Base-by-base conservation (phyloP, 345 rosid genomes). In the Eucalyptus rudis region DNA sequence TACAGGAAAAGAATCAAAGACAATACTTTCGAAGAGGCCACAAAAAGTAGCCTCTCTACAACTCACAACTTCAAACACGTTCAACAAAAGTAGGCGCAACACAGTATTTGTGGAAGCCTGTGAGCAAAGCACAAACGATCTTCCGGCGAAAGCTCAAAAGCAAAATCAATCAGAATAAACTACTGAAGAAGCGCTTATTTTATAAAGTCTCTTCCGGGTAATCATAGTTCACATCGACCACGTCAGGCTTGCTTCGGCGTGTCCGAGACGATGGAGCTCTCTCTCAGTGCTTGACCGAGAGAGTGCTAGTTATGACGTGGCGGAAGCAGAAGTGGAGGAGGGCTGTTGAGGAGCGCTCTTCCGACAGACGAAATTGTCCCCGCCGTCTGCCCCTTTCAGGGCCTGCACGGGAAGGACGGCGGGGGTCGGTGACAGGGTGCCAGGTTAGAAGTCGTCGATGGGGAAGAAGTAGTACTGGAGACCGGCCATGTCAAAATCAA, bases 391-490 rank as follows among this genome's bases (percentile, higher is more conserved):
- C 7, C n/a, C 79, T 22, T 87, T 87, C 33, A 59, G 10, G 49
- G 85, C 84, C 87, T 83, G 89, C 40, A 62, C 7, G 44, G 90
- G 54, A 33, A 89, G 20, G 50, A 64, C 22, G n/a, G 88, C 13
- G 2, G 86, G 10, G 17, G 81, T 5, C 12, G 89, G 33, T 9
- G 83, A 40, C 9, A 51, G 56, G 44, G 56, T 25, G 29, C 89
- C 33, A 8, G 90, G 89, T 66, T 89, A 89, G 89, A 89, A 83
- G 81, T n/a, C 83, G 58, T 89, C 90, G 31, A 89, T 89, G 59
- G 90, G 90, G 87, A 89, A 89, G 90, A 58, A 89, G 90, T 87
- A 89, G 66, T 81, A 87, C 51, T 40, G 90, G 47, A 89, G 90
- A 36, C 90, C 90, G 62, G 86, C 56, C 90, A 89, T 89, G 49